Evolutionary conservation across 768 basidiomycete species (phyloP).

Genomic region (Strobilomyces confusus): DNA sequence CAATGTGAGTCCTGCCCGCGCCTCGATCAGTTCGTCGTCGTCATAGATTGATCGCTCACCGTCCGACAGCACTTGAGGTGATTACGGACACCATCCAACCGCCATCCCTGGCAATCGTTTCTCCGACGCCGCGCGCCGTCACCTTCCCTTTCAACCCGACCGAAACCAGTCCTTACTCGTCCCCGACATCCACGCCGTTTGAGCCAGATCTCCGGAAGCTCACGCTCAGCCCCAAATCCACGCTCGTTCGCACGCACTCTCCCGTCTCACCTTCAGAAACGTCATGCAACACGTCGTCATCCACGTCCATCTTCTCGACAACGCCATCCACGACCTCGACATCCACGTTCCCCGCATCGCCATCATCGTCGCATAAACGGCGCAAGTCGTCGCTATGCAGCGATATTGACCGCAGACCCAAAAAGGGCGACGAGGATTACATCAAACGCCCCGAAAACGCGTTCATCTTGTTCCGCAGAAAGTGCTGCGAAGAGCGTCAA

Average conservation of each 20-base stretch:
- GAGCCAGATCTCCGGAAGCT: slow-evolving; percentile 58
- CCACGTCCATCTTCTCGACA: slow-evolving; percentile 40
- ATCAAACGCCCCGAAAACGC: slow-evolving; percentile 83
- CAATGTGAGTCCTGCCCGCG: slow-evolving; percentile 35
- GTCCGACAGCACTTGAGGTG: slow-evolving; percentile 66
- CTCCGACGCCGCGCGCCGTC: slow-evolving; percentile 55
- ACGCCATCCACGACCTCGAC: slow-evolving; percentile 32
- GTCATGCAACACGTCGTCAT: slow-evolving; percentile 32
- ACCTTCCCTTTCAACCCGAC: slow-evolving; percentile 38
- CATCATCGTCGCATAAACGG: slow-evolving; percentile 43
- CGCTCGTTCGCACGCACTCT: slow-evolving; percentile 38
- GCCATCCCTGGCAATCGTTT: slow-evolving; percentile 54
- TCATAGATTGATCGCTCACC: slow-evolving; percentile 15
- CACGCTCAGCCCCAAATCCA: slow-evolving; percentile 39
- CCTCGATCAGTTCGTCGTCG: slow-evolving; percentile 1
- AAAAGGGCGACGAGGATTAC: slow-evolving; percentile 76
- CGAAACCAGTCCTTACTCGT: slow-evolving; percentile 56
- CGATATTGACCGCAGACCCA: slow-evolving; percentile 46
- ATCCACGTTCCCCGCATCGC: slow-evolving; percentile 32
- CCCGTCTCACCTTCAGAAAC: slow-evolving; percentile 33
- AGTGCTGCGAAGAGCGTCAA: slow-evolving; percentile 72
- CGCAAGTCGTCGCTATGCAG: slow-evolving; percentile 48
- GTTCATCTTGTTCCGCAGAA: slow-evolving; percentile 79
- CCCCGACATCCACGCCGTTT: slow-evolving; percentile 67
- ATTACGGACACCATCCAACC: slow-evolving; percentile 56